Evolutionary conservation across 805 yeast genomes (phyloP).

Genomic region (Schwanniomyces sp.): DNA sequence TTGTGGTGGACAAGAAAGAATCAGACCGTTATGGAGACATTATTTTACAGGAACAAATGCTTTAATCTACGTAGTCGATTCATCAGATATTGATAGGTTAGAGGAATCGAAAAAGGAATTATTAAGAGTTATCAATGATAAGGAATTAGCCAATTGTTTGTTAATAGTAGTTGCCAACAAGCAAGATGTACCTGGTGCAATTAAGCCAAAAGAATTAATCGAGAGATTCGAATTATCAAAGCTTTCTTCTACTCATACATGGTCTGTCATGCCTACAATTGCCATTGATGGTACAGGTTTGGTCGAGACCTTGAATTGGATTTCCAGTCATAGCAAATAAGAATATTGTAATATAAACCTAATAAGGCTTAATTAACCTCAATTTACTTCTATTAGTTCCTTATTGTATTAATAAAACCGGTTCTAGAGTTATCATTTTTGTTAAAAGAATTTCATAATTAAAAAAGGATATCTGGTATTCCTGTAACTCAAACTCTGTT

Average conservation of each 20-base stretch:
- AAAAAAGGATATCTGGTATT: neutral
- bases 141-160: slow-evolving; percentile 78
- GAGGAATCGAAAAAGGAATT: slow-evolving; percentile 78
- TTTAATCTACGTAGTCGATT: slow-evolving; percentile 85
- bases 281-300: slow-evolving; percentile 90
- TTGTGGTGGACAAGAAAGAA: slow-evolving; percentile 93
- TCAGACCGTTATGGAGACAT: slow-evolving; percentile 93
- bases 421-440: neutral
- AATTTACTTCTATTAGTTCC: slow-evolving; percentile 1
- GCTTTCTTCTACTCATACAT: slow-evolving; percentile 63
- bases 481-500: neutral
- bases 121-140: slow-evolving; percentile 74
- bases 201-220: slow-evolving; percentile 78
- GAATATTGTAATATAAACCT: neutral
- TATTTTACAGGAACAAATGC: slow-evolving; percentile 93
- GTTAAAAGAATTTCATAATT: neutral
- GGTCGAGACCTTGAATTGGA: slow-evolving; percentile 85
- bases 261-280: slow-evolving; percentile 91
- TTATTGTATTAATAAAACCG: neutral
- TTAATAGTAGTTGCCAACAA: slow-evolving; percentile 86
- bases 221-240: slow-evolving; percentile 64
- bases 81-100: slow-evolving; percentile 69
- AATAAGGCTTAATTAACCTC: neutral
- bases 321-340: slow-evolving; percentile 57
- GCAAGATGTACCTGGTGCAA: slow-evolving; percentile 72